Conservation (phyloP, 371 early-diverging fungal species). For the Neoconidiobolus thromboides region DNA sequence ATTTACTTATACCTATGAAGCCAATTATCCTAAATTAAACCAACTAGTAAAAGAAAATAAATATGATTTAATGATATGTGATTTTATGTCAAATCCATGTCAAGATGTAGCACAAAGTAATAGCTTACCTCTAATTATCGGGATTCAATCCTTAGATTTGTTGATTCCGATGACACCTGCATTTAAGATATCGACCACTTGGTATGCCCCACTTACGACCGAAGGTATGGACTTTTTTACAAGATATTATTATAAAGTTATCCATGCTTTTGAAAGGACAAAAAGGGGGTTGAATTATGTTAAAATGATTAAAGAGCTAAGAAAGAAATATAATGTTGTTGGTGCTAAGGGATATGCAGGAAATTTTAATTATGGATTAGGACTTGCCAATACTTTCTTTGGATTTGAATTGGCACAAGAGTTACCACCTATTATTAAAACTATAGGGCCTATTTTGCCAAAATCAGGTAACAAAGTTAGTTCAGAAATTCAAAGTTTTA, state of each 20-base stretch:
- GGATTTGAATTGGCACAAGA: not conserved
- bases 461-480: not conserved
- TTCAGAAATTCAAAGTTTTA: not conserved
- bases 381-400: not conserved
- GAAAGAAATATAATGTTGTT: too few relatives aligned
- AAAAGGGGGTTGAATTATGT: too few relatives aligned
- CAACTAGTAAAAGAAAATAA: not conserved
- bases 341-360: not conserved
- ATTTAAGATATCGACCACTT: not conserved
- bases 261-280: not conserved
- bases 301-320: too few relatives aligned
- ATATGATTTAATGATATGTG: not conserved
- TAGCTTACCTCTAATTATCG: not conserved
- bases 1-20: too few relatives aligned
- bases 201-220: not conserved
- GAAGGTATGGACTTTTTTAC: not conserved
- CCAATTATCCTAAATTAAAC: too few relatives aligned
- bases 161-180: not conserved
- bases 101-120: not conserved
- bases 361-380: not conserved
- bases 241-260: not conserved
- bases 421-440: not conserved
- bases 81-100: not conserved
- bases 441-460: conserved; percentile 2
- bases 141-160: not conserved